Base-by-base conservation (phyloP, 2,329 filamentous ascomycete genomes). In the Fusarium graminum region DNA sequence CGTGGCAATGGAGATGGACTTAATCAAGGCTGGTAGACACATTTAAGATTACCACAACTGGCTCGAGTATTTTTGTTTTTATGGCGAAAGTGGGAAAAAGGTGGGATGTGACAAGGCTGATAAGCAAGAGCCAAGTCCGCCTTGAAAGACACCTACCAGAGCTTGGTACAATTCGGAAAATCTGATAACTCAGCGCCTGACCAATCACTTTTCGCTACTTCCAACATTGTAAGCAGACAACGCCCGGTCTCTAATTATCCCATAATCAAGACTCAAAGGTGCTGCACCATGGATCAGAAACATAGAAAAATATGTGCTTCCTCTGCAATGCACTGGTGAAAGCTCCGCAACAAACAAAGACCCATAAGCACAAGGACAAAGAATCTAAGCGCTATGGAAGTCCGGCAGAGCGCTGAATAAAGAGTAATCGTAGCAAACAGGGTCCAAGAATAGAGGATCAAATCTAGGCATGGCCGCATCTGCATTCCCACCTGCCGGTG, bases 401-500 rank as follows among this genome's bases (percentile, higher is more conserved):
- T 61, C 59, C 2, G 59, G 59, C 22, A 61, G 14, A 47, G 57
- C 49, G 17, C 59, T 61, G 7, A 61, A 61, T 10, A 61, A 22
- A 3, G 59, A 61, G 14, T 61, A 61, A 13, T 61, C 59, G 22
- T 61, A 61, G 46, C 59, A 61, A 29, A 61, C 59, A 16, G 59
- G 50, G 17, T 61, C 59, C 41, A 61, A 6, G 26, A 61, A 61
- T 0, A 62, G 6, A 5, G 59, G 59, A 47, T 61, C 59, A 14
- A 61, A 61, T 2, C 59, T 52, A 3, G 57, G 26, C 22, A 61
- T 19, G 2, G 26, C 49, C 1, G 56, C 38, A 3, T 61, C 47
- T 5, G 43, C 17, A 2, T 62, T 61, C 3, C 58, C 55, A 3
- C 59, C 41, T 1, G 32, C 29, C 4, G 57, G 59, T 2, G 59